Conservation (phyloP, 2,329 filamentous ascomycete species). For the Exserohilum rostratum region DNA sequence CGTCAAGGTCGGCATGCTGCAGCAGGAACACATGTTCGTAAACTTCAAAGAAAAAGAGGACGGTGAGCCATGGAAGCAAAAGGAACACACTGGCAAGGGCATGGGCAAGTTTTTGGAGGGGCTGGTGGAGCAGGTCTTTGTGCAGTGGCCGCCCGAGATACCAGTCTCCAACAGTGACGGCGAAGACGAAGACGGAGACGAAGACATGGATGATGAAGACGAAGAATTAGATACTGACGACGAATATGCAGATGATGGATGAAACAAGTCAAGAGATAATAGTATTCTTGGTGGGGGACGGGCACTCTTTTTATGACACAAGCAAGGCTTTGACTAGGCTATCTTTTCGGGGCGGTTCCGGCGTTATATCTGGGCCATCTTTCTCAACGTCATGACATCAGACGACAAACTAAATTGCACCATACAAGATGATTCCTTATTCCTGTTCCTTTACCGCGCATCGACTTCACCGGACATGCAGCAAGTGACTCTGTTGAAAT, state of each 20-base stretch:
- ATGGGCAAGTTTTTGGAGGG: constrained; percentile 21
- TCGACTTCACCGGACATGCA: too few species aligned
- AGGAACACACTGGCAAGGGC: constrained; percentile 19
- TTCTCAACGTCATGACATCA: too few species aligned
- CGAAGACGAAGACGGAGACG: constrained; percentile 23
- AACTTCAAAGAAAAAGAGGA: constrained; percentile 16
- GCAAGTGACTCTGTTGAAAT: too few species aligned
- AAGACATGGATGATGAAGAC: not conserved
- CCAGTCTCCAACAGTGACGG: not conserved
- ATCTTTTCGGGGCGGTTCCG: too few species aligned
- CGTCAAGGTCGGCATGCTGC: constrained; percentile 25
- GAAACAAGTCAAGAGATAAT: not conserved
- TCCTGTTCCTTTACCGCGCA: too few species aligned
- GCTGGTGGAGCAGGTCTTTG: constrained; percentile 17
- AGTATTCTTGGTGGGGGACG: not conserved
- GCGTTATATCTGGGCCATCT: too few species aligned
- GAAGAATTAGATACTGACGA: not conserved
- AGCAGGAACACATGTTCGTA: constrained; percentile 18
- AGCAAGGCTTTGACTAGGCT: too few species aligned
- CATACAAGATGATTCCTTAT: too few species aligned
- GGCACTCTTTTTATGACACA: too few species aligned
- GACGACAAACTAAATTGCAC: too few species aligned
- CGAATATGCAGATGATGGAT: too few species aligned
- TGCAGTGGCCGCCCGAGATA: constrained; percentile 19
- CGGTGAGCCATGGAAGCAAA: not conserved